Conservation (phyloP, 2,329 filamentous ascomycete species). For the Fusarium sp. region DNA sequence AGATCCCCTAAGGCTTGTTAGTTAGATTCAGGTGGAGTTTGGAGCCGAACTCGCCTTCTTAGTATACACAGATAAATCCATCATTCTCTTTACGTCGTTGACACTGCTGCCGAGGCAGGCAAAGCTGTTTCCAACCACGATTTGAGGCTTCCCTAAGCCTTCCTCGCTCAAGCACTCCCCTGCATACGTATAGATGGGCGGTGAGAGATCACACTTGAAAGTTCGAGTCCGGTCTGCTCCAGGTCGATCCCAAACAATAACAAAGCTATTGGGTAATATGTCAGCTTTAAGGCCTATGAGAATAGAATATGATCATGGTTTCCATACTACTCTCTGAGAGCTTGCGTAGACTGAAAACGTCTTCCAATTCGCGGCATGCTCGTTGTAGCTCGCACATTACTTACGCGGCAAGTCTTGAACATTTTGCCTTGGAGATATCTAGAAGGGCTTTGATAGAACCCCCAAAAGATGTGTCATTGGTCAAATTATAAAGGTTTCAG, state of each 20-base stretch:
- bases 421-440: too few relatives aligned
- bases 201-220: not conserved
- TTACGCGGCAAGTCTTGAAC: too few relatives aligned
- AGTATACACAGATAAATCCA: slow-evolving; percentile 6
- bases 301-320: not conserved
- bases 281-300: not conserved
- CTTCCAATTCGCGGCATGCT: too few relatives aligned
- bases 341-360: not conserved
- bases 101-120: not conserved
- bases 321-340: not conserved
- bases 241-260: slow-evolving; percentile 9
- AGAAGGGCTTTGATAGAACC: too few relatives aligned
- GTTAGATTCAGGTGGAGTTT: not conserved
- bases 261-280: not conserved
- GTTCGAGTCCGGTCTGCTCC: not conserved
- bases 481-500: too few relatives aligned
- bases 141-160: not conserved
- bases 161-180: slow-evolving; percentile 8
- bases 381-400: too few relatives aligned
- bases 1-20: slow-evolving; percentile 2
- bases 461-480: too few relatives aligned
- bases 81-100: not conserved
- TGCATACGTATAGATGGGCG: not conserved
- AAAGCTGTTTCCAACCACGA: slow-evolving; percentile 5
- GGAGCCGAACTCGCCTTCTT: not conserved